These are phyloP conservation scores for Agarophyton chilense DNA, from an alignment of 23 red algal genomes.

Conservation along the genomic window DNA sequence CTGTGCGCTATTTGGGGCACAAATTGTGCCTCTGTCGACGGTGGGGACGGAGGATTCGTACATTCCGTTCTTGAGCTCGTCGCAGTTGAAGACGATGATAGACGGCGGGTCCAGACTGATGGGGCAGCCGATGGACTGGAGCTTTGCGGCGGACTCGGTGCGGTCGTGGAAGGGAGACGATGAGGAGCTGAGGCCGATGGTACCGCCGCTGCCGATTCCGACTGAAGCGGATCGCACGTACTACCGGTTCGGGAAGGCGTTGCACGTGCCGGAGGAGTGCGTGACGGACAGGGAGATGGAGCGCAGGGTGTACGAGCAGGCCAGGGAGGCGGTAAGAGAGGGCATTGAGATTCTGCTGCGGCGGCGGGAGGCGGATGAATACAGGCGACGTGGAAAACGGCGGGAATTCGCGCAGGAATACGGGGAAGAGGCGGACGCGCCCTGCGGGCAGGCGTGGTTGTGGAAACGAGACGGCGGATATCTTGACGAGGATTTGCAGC, in stretches of 20 bases:
- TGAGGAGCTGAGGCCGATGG: slow-evolving; percentile 3
- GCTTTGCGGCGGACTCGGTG: neutral
- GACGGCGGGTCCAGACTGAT: neutral
- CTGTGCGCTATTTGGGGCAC: slow-evolving; percentile 69
- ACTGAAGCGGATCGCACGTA: slow-evolving; percentile 67
- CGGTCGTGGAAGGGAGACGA: neutral
- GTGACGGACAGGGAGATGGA: slow-evolving; percentile 37
- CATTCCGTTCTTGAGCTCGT: slow-evolving; percentile 59
- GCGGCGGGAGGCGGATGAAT: slow-evolving; percentile 54
- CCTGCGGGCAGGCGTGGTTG: slow-evolving; percentile 43
- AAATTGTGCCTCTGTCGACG: slow-evolving; percentile 81
- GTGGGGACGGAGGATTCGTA: slow-evolving; percentile 79
- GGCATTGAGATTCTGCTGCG: slow-evolving; percentile 49
- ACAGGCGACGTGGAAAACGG: slow-evolving; percentile 27
- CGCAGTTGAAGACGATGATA: slow-evolving; percentile 29
- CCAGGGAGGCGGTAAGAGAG: slow-evolving; percentile 37
- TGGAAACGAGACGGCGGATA: slow-evolving; percentile 39
- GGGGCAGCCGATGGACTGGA: slow-evolving; percentile 22
- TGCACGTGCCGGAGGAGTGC: slow-evolving; percentile 39
- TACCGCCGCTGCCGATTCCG: slow-evolving; percentile 68
- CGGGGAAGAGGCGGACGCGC: neutral
- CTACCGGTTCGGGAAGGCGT: slow-evolving; percentile 80
- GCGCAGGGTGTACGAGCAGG: slow-evolving; percentile 26
- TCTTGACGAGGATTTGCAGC: slow-evolving; percentile 66
- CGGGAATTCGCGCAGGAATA: neutral